phyloP scores from a whole-genome alignment of 2,329 filamentous ascomycete genomes.

The Pestalotiopsis sp. region DNA sequence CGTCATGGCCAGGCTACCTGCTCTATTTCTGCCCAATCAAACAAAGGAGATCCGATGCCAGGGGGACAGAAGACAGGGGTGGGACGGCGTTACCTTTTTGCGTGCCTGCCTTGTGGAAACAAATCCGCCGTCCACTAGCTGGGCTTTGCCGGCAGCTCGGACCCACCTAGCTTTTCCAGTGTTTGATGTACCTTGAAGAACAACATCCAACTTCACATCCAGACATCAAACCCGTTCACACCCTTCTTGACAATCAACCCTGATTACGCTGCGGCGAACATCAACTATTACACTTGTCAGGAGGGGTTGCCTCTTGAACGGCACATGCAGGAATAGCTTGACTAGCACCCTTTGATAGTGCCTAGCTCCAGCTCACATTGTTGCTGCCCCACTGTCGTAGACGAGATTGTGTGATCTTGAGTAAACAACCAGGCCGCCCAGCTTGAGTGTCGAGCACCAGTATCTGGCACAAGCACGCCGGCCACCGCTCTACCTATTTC shows the following conservation, averaged over 20 bases:
- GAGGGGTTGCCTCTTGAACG: background rate
- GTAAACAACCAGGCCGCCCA: conserved; percentile 11
- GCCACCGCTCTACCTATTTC: background rate
- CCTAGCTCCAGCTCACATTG: conserved; percentile 1
- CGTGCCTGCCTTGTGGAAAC: background rate
- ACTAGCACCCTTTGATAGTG: conserved; percentile 8
- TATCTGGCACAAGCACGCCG: background rate
- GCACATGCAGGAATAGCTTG: conserved; percentile 14
- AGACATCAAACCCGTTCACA: background rate
- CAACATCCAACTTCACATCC: background rate
- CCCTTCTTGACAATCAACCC: no score
- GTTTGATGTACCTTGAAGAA: background rate
- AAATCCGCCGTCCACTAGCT: background rate
- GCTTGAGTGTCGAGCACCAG: background rate
- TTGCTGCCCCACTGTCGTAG: conserved; percentile 10
- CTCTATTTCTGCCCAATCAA: background rate
- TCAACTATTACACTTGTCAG: background rate
- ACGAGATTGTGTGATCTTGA: conserved; percentile 12
- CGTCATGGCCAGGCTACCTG: background rate
- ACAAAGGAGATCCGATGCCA: no score
- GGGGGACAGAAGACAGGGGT: background rate
- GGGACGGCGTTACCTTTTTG: background rate
- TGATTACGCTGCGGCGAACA: background rate
- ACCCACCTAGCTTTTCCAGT: background rate
- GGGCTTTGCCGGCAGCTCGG: background rate